A percentile compares a stretch with the other conserved stretches of the same genome.
Conservation (phyloP, 2,329 filamentous ascomycete genomes). For the Fusarium sp. region DNA sequence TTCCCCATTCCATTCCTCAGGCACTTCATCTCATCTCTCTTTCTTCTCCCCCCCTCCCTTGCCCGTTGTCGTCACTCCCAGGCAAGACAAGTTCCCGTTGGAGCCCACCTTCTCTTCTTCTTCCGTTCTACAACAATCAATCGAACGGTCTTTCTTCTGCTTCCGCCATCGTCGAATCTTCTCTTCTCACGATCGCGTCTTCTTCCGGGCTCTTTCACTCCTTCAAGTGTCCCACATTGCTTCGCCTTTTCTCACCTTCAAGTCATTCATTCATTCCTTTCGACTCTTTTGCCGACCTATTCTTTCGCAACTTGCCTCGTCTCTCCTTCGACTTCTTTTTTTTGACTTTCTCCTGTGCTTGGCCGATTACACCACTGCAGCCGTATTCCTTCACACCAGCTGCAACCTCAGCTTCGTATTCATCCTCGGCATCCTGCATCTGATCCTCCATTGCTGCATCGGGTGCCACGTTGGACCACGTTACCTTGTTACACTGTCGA, state of each 20-base stretch:
- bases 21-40: constrained; percentile 32
- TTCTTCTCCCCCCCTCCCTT: constrained; percentile 17
- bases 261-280: constrained; percentile 26
- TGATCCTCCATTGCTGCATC: constrained; percentile 31
- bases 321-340: constrained; percentile 11
- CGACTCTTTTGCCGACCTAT: constrained; percentile 3
- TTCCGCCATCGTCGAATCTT: constrained; percentile 18
- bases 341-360: neutral
- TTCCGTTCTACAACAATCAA: constrained; percentile 19
- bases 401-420: constrained; percentile 35
- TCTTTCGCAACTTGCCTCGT: constrained; percentile 21
- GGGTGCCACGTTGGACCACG: constrained; percentile 35
- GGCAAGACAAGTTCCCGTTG: neutral
- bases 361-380: constrained; percentile 18
- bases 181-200: constrained; percentile 24
- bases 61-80: constrained; percentile 21
- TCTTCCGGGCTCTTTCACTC: constrained; percentile 34
- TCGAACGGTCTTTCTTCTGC: constrained; percentile 29
- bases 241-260: constrained; percentile 8
- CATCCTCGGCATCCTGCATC: constrained; percentile 30
- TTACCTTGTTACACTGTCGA: constrained; percentile 23
- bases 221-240: constrained; percentile 28
- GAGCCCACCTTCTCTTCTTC: constrained; percentile 28
- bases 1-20: constrained; percentile 25
- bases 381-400: constrained; percentile 3